These are phyloP conservation scores for Incumbomyces delicatus DNA, from an alignment of 2,329 filamentous ascomycete species.

Conservation along the genomic window DNA sequence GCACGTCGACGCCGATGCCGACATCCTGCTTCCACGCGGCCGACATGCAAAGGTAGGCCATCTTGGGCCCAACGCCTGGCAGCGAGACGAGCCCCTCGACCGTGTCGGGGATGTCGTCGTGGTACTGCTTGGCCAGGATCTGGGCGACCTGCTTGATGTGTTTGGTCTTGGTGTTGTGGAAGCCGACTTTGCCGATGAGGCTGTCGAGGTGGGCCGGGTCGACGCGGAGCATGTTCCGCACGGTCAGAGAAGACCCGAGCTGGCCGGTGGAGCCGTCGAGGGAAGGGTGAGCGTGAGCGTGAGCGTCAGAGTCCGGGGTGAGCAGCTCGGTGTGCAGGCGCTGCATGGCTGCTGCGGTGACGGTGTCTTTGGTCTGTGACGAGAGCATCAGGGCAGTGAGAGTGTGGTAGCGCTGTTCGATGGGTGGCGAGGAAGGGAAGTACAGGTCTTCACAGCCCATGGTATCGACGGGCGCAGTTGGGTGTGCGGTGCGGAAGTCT, in stretches of 20 bases:
- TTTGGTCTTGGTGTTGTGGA: constrained; percentile 90
- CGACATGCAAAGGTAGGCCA: constrained; percentile 81
- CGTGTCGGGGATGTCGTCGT: constrained; percentile 69
- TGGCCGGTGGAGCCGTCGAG: constrained; percentile 18
- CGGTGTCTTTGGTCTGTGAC: constrained; percentile 86
- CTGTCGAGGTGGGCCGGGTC: constrained; percentile 57
- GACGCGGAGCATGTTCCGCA: constrained; percentile 68
- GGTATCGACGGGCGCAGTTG: constrained; percentile 77
- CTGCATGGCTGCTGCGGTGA: constrained; percentile 74
- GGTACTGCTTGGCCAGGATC: constrained; percentile 54
- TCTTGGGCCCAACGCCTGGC: constrained; percentile 86
- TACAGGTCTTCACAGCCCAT: constrained; percentile 70
- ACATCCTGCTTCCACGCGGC: constrained; percentile 60
- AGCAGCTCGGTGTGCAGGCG: constrained; percentile 65
- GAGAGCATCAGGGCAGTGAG: constrained; percentile 82
- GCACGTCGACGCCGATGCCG: constrained; percentile 88
- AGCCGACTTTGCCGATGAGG: constrained; percentile 75
- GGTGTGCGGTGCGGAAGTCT: constrained; percentile 62
- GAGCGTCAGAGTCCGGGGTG: no score
- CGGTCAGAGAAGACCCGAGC: constrained; percentile 46
- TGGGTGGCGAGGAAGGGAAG: constrained; percentile 33
- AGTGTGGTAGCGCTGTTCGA: constrained; percentile 70
- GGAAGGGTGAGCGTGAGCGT: no score
- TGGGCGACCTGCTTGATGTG: constrained; percentile 66
- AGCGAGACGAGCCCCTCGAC: constrained; percentile 65